Evolutionary conservation across 345 rosid species (phyloP), one percentile per base, ranked within the genome.

Genomic region (Hevea brasiliensis): DNA sequence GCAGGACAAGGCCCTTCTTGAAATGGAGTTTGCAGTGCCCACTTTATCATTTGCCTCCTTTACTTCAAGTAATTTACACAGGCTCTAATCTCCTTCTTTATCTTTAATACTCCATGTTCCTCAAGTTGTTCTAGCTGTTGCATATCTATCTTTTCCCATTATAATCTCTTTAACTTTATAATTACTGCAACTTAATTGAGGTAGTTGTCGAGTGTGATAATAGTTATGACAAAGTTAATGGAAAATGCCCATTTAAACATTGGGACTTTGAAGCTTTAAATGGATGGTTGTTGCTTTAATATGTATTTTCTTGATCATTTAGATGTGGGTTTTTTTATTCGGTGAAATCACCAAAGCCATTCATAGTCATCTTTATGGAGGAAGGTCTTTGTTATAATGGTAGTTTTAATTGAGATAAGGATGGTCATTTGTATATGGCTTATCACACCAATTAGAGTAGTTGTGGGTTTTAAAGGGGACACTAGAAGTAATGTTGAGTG

Each of bases 21-120:
- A 29, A 45, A 81, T 85, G 88, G 88, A 81, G 79, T 75, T 79
- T 55, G 72, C 79, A 8, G 24, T 79, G 62, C 82, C 65, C 50
- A 40, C 81, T 26, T 45, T 69, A 15, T 68, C 78, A 32, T 74
- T 73, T 56, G 55, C 77, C 40, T 76, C 86, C 65, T 62, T 74
- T 48, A 54, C 61, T 68, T 69, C 45, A 62, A 55, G 84, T 82
- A 72, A 27, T 26, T 65, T 41, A 23, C 42, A 42, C 35, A 58
- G 51, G 51, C 45, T 51, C 50, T 40, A 8, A 58, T 26, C 23
- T 63, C 70, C 67, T 1, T 55, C 68, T 65, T 37, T 2, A 8
- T 71, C 29, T 58, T 72, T 0, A 62, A 17, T 42, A 4, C 29
- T 26, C 5, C 4, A 63, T 47, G 54, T 32, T 21, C 6, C 41